phyloP scores from a whole-genome alignment of 106 monocot species.

The Ottelia alismoides region DNA sequence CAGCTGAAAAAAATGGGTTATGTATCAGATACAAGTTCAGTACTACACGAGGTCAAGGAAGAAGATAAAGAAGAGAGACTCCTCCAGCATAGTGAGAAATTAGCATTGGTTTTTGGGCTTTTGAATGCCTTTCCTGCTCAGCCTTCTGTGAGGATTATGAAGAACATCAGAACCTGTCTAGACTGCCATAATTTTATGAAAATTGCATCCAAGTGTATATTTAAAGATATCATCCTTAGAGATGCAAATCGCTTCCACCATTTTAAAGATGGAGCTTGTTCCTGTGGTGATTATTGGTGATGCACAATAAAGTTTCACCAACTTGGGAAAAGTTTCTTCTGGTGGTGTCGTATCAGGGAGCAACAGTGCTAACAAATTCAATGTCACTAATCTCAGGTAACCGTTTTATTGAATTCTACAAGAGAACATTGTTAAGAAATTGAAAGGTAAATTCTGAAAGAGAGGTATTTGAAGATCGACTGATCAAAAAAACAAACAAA shows the following conservation, averaged over 20 bases:
- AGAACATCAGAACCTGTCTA: slow-evolving; percentile 61
- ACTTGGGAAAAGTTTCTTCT: too few relatives aligned
- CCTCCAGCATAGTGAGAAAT: slow-evolving; percentile 46
- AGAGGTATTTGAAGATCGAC: too few relatives aligned
- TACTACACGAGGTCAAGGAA: slow-evolving; percentile 45
- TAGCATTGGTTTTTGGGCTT: too few relatives aligned
- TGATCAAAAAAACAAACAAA: too few relatives aligned
- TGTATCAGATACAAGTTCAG: slow-evolving; percentile 32
- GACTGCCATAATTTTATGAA: slow-evolving; percentile 66
- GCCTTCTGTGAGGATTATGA: slow-evolving; percentile 40
- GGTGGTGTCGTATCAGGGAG: too few relatives aligned
- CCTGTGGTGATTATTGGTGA: slow-evolving; percentile 49
- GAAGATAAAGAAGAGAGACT: slow-evolving; percentile 37
- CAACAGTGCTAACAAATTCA: too few relatives aligned
- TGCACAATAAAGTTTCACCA: too few relatives aligned
- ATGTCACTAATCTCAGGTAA: too few relatives aligned
- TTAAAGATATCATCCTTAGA: slow-evolving; percentile 37
- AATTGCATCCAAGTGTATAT: slow-evolving; percentile 30
- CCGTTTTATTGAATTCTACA: too few relatives aligned
- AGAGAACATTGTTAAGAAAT: too few relatives aligned
- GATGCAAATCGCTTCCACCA: slow-evolving; percentile 61
- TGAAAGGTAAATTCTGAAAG: too few relatives aligned
- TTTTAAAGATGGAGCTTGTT: slow-evolving; percentile 38
- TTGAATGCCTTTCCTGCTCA: slow-evolving; percentile 27
- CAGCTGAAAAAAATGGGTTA: slow-evolving; percentile 56